Base-by-base conservation (phyloP, 1,284 basidiomycete species). In the Apiotrichum mycotoxinovorans region DNA sequence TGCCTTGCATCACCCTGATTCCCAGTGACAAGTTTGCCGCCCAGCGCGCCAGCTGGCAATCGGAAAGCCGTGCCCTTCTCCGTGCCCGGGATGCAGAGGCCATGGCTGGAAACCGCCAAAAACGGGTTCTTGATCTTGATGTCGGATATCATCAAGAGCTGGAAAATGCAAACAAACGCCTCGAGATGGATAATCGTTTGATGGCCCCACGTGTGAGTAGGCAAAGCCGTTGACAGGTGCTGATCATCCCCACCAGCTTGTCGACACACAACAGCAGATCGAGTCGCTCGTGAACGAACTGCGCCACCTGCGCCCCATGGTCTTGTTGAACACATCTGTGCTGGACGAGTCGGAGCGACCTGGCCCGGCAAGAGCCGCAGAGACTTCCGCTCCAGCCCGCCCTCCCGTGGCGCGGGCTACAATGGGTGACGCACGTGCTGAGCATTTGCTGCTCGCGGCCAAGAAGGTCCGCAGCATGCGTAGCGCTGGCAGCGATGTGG, bases 101-200 rank as follows among this genome's bases (percentile, higher is more conserved):
- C 8, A 66, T 68, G 1, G 66, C 69, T 12, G 66, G 69, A 2
- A 62, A 58, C 9, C 60, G 65, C 26, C 68, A 65, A 14, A 66
- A 65, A 34, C 67, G 66, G 33, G 51, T 71, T 0, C 54, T 74
- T 17, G 71, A 76, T 45, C 58, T 76, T 17, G 69, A 74, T 59
- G 74, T 76, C 12, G 72, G 72, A 14, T 76, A 76, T 56, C 74
- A 76, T 55, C 70, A 73, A 52, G 74, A 74, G 54, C 64, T 76
- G 45, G 74, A 76, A 55, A 72, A 72, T 11, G 66, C 69, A 22
- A 76, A 76, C 57, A 74, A 74, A 62, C 62, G 74, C 14, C 45
- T 76, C 51, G 72, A 76, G 52, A 76, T 76, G 74, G 71, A 74
- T 47, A 76, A 76, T 44, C 58, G 70, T n/a, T 51, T 76, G 42